Evolutionary conservation across 192 early-diverging fungal genomes (phyloP), one percentile per base, ranked within the genome.

Genomic region (Thamnidium elegans): DNA sequence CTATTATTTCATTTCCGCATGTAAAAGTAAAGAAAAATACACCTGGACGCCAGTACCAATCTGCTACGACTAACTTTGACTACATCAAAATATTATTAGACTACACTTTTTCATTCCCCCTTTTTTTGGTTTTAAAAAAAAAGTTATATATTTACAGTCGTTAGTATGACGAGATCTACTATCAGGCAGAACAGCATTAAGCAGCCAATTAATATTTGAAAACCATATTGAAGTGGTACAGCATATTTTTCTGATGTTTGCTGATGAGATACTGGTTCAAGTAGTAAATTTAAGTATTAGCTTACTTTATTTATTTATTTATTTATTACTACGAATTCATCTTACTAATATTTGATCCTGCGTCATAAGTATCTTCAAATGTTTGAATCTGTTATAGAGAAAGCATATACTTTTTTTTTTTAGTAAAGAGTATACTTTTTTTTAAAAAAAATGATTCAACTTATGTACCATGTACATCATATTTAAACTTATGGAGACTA

Each of bases 21-120:
- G 36, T 47, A 21, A 68, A 17, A n/a, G 50, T 9, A n/a, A 61
- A 69, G 39, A 63, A 69, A 17, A 61, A 63, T 5, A 69, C 11
- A 2, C 67, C 67, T 7, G 67, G 61, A 21, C 61, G 50, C 67
- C 67, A 69, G 34, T 55, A 69, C 60, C 60, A 62, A 50, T 69
- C 43, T 43, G 67, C 67, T 46, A 62, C 26, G 7, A 42, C 30
- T 15, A 69, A 42, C 34, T 63, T 69, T 8, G 23, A 44, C 67
- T 69, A 7, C 21, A 31, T 2, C 30, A 14, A 15, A 32, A 30
- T 4, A 36, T 45, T 17, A 42, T 42, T 11, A 53, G 13, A 26
- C 1, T 34, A 64, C 14, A 15, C 48, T 21, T 39, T 42, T 15
- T 20, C n/a, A 10, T 39, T 63, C 4, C 14, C 3, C 5, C 42